phyloP scores from a whole-genome alignment of 106 monocot species.

The Phalaenopsis aphrodite region DNA sequence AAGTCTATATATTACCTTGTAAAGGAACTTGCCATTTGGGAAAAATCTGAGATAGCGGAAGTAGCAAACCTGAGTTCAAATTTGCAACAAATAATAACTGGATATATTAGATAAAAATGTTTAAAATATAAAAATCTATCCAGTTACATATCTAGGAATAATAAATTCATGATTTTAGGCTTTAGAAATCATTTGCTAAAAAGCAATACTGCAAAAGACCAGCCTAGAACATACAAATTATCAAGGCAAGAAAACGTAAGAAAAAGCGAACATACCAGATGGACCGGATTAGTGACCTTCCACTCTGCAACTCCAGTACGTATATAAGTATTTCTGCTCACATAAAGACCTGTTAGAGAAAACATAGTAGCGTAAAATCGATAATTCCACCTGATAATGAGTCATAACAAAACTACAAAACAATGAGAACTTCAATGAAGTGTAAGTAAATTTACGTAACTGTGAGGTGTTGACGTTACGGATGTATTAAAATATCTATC shows the following conservation, averaged over 20 bases:
- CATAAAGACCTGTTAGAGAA: conserved; percentile 69
- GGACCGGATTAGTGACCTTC: conserved; percentile 78
- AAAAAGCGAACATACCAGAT: conserved; percentile 58
- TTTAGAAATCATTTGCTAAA: background rate
- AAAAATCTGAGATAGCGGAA: conserved; percentile 86
- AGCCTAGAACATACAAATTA: background rate
- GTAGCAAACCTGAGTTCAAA: conserved; percentile 65
- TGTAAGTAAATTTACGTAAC: background rate
- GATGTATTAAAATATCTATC: background rate
- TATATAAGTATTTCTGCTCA: conserved; percentile 94
- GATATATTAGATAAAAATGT: background rate
- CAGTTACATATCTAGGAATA: background rate
- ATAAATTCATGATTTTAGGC: background rate
- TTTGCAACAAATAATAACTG: conserved; percentile 7
- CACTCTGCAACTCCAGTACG: conserved; percentile 81
- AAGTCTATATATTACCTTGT: conserved; percentile 50
- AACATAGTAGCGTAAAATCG: background rate
- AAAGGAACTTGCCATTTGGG: conserved; percentile 77
- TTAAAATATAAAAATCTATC: background rate
- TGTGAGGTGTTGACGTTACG: background rate
- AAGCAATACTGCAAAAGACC: background rate
- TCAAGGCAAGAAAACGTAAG: background rate
- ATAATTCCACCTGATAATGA: background rate
- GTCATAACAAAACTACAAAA: background rate
- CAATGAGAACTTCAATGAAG: background rate